These are phyloP conservation scores for Graphilbum fragrans DNA, from an alignment of 2,329 filamentous ascomycete species.

Conservation along the genomic window DNA sequence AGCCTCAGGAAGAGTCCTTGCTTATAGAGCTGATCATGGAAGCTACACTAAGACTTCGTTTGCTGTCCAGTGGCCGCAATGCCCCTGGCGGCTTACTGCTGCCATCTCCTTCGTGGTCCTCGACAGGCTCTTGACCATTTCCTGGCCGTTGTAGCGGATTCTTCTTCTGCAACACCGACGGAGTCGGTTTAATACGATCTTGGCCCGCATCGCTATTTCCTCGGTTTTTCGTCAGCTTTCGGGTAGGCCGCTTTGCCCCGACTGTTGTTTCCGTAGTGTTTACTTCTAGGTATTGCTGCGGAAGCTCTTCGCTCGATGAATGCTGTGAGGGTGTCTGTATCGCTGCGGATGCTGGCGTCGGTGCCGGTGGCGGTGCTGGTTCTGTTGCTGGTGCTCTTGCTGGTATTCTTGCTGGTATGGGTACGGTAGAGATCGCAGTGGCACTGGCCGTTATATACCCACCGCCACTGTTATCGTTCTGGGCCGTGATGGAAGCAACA, in stretches of 20 bases:
- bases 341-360: neutral
- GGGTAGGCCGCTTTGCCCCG: conserved; percentile 21
- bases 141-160: neutral
- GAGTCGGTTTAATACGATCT: neutral
- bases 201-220: conserved; percentile 20
- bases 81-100: neutral
- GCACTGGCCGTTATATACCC: neutral
- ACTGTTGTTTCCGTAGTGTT: neutral
- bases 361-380: neutral
- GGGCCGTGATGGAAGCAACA: neutral
- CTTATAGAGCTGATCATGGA: conserved; percentile 6
- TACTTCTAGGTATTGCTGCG: neutral
- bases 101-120: neutral
- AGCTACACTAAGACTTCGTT: conserved; percentile 5
- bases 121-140: neutral
- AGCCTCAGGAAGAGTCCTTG: neutral
- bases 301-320: neutral
- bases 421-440: too few relatives aligned
- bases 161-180: conserved; percentile 9
- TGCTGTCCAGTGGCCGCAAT: neutral
- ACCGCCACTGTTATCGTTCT: neutral
- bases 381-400: neutral
- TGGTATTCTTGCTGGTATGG: neutral
- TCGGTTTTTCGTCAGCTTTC: conserved; percentile 29
- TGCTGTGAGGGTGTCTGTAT: neutral